Evolutionary conservation across 1,284 basidiomycete genomes (phyloP).

Genomic region (Sporisorium graminicola): DNA sequence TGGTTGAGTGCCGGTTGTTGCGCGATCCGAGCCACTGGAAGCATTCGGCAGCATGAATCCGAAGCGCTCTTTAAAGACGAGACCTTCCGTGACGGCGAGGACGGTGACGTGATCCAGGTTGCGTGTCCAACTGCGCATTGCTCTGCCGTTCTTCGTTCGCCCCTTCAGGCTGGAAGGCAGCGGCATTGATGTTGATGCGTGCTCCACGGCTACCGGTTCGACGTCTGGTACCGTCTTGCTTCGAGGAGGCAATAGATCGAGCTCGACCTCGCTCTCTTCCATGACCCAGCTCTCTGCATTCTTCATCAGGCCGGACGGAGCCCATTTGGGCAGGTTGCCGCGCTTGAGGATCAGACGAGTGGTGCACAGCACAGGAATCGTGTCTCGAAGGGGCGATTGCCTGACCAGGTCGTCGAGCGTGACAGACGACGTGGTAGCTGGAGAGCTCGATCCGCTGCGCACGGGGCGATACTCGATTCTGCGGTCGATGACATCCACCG

Average conservation of each 20-base stretch:
- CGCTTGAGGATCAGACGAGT: constrained; percentile 91
- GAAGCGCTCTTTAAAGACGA: constrained; percentile 55
- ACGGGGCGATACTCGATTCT: constrained; percentile 60
- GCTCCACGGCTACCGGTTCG: neutral
- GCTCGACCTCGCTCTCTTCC: constrained; percentile 68
- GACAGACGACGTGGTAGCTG: constrained; percentile 28
- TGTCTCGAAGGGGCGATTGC: constrained; percentile 29
- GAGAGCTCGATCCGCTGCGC: constrained; percentile 16
- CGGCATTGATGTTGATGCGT: neutral
- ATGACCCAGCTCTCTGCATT: constrained; percentile 68
- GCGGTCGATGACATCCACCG: constrained; percentile 92
- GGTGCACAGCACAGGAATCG: constrained; percentile 81
- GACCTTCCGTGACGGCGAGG: constrained; percentile 64
- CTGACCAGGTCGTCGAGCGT: constrained; percentile 64
- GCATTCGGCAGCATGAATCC: constrained; percentile 34
- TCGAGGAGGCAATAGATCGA: constrained; percentile 52
- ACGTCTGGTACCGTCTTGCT: neutral
- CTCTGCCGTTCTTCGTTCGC: constrained; percentile 44
- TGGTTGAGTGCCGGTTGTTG: constrained; percentile 1
- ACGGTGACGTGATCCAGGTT: constrained; percentile 68
- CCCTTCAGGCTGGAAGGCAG: constrained; percentile 26
- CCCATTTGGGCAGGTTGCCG: constrained; percentile 90
- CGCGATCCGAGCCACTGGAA: neutral
- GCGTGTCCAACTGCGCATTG: constrained; percentile 67
- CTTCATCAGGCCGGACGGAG: constrained; percentile 80